Evolutionary conservation across 345 rosid species (phyloP).

Genomic region (Noccaea caerulescens): DNA sequence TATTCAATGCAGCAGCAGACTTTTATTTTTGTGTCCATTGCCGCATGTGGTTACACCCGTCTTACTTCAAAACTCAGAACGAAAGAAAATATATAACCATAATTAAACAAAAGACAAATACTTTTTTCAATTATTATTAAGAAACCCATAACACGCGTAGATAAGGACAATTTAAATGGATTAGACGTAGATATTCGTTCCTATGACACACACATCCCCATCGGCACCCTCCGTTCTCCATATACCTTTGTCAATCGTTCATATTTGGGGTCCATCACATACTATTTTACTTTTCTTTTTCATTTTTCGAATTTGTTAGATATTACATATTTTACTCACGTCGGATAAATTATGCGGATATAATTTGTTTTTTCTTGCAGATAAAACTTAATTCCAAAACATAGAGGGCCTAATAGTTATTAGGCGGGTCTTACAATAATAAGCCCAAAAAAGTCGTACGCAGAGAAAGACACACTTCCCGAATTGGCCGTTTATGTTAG

Average conservation of each 20-base stretch:
- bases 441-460: background rate
- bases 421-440: too few species aligned
- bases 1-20: background rate
- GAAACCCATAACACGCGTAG: slow-evolving; percentile 5
- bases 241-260: slow-evolving; percentile 4
- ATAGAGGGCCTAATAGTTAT: background rate
- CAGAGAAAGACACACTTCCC: slow-evolving; percentile 7
- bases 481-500: slow-evolving; percentile 1
- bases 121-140: background rate
- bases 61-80: background rate
- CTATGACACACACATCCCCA: background rate
- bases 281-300: background rate
- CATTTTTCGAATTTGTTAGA: background rate
- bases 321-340: background rate
- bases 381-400: too few species aligned
- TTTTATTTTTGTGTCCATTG: background rate
- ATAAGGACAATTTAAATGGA: background rate
- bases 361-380: too few species aligned
- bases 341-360: too few species aligned
- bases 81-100: background rate
- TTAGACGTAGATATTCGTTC: slow-evolving; percentile 12
- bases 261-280: slow-evolving; percentile 9
- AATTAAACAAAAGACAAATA: background rate
- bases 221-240: background rate
- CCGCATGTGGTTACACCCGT: slow-evolving; percentile 20